Percentiles rank a stretch among this genome's conserved stretches.
phyloP scores from a whole-genome alignment of 2,329 filamentous ascomycete genomes.

The Hysterium pulicare region DNA sequence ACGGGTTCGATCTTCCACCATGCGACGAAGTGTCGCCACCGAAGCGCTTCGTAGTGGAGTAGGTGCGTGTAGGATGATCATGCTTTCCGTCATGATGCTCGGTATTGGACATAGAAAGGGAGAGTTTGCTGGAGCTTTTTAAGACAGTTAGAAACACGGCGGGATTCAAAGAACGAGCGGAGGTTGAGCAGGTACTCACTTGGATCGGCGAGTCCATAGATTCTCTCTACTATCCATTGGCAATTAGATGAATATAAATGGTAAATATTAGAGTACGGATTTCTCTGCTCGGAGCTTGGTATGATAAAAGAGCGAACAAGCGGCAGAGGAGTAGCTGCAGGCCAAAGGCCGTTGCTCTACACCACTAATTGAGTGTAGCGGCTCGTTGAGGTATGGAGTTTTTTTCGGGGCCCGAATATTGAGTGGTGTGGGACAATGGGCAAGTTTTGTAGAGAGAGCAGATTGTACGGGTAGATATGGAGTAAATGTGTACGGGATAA shows the following conservation, averaged over 20 bases:
- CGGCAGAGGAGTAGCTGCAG: conserved; percentile 21
- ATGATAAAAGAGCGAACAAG: conserved; percentile 36
- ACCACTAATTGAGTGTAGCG: not conserved
- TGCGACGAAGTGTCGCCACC: conserved; percentile 71
- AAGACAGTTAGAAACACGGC: conserved; percentile 24
- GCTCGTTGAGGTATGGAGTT: not conserved
- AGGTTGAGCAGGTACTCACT: conserved; percentile 53
- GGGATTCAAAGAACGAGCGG: conserved; percentile 14
- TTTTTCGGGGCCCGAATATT: not conserved
- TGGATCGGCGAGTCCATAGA: conserved; percentile 78
- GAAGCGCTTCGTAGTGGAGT: conserved; percentile 69
- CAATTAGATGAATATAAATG: conserved; percentile 11
- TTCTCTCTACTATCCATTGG: conserved; percentile 44
- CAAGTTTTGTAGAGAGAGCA: not conserved
- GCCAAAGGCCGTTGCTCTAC: conserved; percentile 16
- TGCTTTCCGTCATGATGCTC: conserved; percentile 49
- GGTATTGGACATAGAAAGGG: conserved; percentile 70
- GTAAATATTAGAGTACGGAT: conserved; percentile 8
- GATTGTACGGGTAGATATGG: conserved; percentile 7
- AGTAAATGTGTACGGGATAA: not conserved
- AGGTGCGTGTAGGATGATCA: conserved; percentile 58
- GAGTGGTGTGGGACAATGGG: not conserved
- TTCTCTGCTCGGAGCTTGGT: conserved; percentile 28
- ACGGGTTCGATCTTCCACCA: conserved; percentile 70
- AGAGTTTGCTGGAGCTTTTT: conserved; percentile 80